Percentiles rank a stretch among this genome's conserved stretches.
Conservation (phyloP, 345 rosid genomes). For the Euphorbia pulcherrima region DNA sequence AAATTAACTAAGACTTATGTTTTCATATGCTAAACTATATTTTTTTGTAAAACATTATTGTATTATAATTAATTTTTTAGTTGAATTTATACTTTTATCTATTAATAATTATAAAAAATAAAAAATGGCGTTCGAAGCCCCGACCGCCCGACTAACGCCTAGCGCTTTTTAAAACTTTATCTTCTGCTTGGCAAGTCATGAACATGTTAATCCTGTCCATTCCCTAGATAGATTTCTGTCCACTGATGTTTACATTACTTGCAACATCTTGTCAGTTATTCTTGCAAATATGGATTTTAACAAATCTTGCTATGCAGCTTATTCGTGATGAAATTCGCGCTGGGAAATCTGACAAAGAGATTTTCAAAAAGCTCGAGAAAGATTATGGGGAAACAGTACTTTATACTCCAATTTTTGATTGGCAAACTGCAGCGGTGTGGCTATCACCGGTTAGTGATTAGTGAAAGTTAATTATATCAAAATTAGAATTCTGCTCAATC, state of each 20-base stretch:
- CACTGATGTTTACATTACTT: neutral
- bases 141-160: no score
- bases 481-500: slow-evolving; percentile 21
- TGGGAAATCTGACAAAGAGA: slow-evolving; percentile 86
- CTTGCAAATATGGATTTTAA: neutral
- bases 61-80: no score
- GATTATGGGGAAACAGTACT: slow-evolving; percentile 95
- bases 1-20: no score
- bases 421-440: slow-evolving; percentile 92
- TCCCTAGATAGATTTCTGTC: neutral
- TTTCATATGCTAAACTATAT: no score
- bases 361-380: slow-evolving; percentile 86
- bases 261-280: neutral
- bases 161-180: no score
- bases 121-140: no score
- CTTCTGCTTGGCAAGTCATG: neutral
- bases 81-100: no score
- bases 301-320: slow-evolving; percentile 45
- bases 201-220: neutral
- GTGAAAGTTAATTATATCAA: neutral
- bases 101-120: no score
- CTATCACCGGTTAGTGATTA: slow-evolving; percentile 68
- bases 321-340: slow-evolving; percentile 83
- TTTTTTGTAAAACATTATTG: no score
- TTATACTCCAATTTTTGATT: slow-evolving; percentile 84